Conservation (phyloP, 495 filamentous ascomycete species). For the Penicillium lividum region DNA sequence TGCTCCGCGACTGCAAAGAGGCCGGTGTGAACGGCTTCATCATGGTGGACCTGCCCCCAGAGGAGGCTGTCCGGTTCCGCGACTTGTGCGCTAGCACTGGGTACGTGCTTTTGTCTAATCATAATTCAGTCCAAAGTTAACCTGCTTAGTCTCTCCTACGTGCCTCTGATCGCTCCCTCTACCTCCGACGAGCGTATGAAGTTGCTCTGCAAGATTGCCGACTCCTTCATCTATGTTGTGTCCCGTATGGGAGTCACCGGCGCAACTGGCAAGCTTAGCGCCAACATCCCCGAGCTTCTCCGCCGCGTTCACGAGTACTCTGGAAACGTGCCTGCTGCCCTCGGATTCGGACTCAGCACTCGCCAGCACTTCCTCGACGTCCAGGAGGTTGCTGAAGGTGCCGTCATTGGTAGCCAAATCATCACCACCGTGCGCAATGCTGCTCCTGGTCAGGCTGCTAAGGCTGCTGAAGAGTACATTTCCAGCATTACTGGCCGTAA, state of each 20-base stretch:
- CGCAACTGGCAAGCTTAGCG: conserved; percentile 73
- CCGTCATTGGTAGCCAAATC: conserved; percentile 96
- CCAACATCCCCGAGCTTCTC: conserved; percentile 73
- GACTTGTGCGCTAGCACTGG: conserved; percentile 72
- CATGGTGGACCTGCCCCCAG: conserved; percentile 89
- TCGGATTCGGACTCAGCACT: conserved; percentile 94
- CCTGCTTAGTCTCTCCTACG: conserved; percentile 74
- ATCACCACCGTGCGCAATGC: conserved; percentile 77
- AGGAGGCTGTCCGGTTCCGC: conserved; percentile 90
- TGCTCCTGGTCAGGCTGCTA: conserved; percentile 64
- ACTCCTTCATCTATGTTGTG: conserved; percentile 97
- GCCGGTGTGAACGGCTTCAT: conserved; percentile 97
- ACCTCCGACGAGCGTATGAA: conserved; percentile 89
- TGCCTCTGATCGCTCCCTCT: conserved; percentile 89
- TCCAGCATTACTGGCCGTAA: conserved; percentile 72
- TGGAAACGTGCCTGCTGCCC: conserved; percentile 72
- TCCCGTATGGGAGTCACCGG: conserved; percentile 96
- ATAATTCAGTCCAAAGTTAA: not conserved
- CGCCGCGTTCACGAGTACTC: conserved; percentile 81
- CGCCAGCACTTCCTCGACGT: conserved; percentile 86
- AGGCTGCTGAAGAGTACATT: conserved; percentile 84
- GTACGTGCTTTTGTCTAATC: conserved; percentile 28
- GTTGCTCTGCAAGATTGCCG: conserved; percentile 90
- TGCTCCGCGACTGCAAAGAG: conserved; percentile 77
- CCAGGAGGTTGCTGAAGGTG: conserved; percentile 81